Evolutionary conservation across 2,329 filamentous ascomycete species (phyloP).

Genomic region (Penicillium thymicola): DNA sequence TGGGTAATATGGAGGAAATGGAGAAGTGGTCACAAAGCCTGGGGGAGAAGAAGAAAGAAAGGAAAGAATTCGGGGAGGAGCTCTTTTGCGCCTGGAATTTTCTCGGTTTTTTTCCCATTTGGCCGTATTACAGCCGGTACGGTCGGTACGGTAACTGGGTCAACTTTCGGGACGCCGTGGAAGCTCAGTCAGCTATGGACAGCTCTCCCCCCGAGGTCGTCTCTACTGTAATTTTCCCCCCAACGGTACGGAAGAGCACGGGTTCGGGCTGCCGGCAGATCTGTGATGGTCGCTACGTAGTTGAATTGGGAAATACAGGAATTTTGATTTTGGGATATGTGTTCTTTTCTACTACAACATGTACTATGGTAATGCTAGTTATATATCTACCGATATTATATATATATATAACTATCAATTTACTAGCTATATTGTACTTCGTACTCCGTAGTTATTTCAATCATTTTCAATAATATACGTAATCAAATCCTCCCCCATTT

Average conservation of each 20-base stretch:
- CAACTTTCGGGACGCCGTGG: conserved; percentile 17
- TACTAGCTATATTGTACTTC: too few relatives aligned
- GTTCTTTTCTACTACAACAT: neutral
- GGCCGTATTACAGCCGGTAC: conserved; percentile 34
- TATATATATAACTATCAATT: too few relatives aligned
- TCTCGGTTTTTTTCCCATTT: conserved; percentile 34
- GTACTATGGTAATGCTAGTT: neutral
- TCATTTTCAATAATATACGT: neutral
- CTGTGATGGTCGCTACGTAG: conserved; percentile 8
- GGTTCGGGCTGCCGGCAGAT: conserved; percentile 20
- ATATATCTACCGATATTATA: neutral
- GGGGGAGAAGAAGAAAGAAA: conserved; percentile 36
- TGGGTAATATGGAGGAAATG: conserved; percentile 24
- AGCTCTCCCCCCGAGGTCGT: neutral
- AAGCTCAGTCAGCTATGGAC: conserved; percentile 4
- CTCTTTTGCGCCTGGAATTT: conserved; percentile 29
- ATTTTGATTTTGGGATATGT: neutral
- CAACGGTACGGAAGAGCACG: conserved; percentile 20
- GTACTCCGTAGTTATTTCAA: too few relatives aligned
- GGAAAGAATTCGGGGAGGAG: conserved; percentile 29
- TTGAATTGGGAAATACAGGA: neutral
- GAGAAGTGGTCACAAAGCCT: conserved; percentile 32
- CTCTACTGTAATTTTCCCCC: conserved; percentile 23
- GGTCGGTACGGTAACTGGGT: conserved; percentile 21
- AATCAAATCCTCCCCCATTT: neutral